Evolutionary conservation across 495 filamentous ascomycete genomes (phyloP).

Genomic region (Sphaerosporella brunnea): DNA sequence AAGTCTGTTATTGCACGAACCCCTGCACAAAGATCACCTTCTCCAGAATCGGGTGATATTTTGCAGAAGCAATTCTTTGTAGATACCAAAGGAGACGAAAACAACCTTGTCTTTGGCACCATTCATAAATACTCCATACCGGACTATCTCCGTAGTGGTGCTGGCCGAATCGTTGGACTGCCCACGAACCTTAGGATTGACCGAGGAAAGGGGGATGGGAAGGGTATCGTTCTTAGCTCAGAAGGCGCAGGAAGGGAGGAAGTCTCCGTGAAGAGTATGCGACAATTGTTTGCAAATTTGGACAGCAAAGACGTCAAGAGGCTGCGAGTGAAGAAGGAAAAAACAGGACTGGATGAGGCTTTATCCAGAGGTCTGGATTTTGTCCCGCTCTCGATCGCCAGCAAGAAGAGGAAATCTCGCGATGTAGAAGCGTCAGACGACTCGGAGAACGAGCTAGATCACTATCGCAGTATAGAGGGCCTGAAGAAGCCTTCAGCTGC

Average conservation of each 20-base stretch:
- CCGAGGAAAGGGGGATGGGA: constrained; percentile 32
- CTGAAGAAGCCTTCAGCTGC: constrained; percentile 35
- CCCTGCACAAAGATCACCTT: constrained; percentile 8
- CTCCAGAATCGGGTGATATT: constrained; percentile 14
- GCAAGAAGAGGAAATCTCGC: constrained; percentile 19
- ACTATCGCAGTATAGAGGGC: constrained; percentile 55
- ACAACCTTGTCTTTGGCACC: constrained; percentile 43
- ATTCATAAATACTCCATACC: constrained; percentile 44
- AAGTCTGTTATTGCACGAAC: constrained; percentile 5
- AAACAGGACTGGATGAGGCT: constrained; percentile 12
- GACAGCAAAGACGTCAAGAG: constrained; percentile 26
- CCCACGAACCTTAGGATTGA: constrained; percentile 35
- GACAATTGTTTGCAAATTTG: constrained; percentile 27
- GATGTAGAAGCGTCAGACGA: constrained; percentile 11
- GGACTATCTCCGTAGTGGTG: constrained; percentile 39
- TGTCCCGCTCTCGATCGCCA: constrained; percentile 29
- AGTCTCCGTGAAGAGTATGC: constrained; percentile 12
- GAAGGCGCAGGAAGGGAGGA: constrained; percentile 19
- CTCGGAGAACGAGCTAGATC: constrained; percentile 32
- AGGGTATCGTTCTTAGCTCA: constrained; percentile 31
- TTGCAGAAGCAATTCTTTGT: constrained; percentile 24
- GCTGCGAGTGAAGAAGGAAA: constrained; percentile 27
- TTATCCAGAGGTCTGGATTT: constrained; percentile 30
- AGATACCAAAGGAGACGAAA: constrained; percentile 43
- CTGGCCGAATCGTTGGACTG: constrained; percentile 42